These are phyloP conservation scores for Apophysomyces elegans DNA, from an alignment of 371 early-diverging fungal species.

Conservation along the genomic window DNA sequence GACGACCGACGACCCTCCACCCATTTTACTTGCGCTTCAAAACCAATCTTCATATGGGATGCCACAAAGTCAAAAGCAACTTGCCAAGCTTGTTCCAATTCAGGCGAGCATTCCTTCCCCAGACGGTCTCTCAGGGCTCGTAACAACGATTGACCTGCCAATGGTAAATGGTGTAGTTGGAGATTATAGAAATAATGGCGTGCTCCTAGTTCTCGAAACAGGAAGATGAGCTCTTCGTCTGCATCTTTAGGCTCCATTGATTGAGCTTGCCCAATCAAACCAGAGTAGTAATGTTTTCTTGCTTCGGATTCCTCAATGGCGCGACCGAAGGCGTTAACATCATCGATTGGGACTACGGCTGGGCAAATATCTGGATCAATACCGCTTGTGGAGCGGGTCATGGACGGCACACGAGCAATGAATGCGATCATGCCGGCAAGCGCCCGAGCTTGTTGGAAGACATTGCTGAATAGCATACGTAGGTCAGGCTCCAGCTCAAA, in stretches of 20 bases:
- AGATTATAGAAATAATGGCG: slow-evolving; percentile 25
- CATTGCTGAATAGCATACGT: slow-evolving; percentile 26
- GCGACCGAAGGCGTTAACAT: neutral
- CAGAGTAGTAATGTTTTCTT: neutral
- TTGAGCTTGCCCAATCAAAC: neutral
- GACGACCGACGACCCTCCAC: slow-evolving; percentile 8
- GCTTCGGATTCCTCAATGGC: neutral
- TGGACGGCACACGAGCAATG: slow-evolving; percentile 24
- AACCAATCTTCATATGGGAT: slow-evolving; percentile 26
- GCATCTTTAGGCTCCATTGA: neutral
- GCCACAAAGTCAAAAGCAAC: slow-evolving; percentile 20
- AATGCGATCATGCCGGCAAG: slow-evolving; percentile 37
- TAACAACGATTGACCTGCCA: slow-evolving; percentile 16
- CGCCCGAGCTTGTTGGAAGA: slow-evolving; percentile 37
- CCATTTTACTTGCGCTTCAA: slow-evolving; percentile 21
- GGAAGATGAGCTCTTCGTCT: neutral
- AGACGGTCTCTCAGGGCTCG: slow-evolving; percentile 18
- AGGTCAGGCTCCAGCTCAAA: slow-evolving; percentile 31
- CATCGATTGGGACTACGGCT: neutral
- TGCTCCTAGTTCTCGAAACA: slow-evolving; percentile 21
- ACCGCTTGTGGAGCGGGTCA: neutral
- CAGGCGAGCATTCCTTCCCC: slow-evolving; percentile 24
- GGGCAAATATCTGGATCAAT: neutral
- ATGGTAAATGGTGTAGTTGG: slow-evolving; percentile 11
- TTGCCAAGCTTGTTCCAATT: slow-evolving; percentile 26